phyloP scores from a whole-genome alignment of 148 eudicot species.

The Cornus controversa region DNA sequence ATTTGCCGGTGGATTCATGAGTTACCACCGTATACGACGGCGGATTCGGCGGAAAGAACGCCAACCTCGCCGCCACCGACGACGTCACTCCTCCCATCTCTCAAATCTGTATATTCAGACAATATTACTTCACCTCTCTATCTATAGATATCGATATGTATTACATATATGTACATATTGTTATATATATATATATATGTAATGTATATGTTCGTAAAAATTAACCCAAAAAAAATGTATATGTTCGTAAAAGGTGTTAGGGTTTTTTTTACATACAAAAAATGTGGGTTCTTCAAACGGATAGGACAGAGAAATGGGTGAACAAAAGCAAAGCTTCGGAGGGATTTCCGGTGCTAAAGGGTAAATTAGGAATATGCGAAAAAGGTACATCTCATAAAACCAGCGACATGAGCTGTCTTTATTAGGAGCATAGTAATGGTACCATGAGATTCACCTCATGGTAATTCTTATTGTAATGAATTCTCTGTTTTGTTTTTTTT shows the following conservation, averaged over 20 bases:
- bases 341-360: slow-evolving; percentile 40
- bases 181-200: background rate
- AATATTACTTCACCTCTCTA: background rate
- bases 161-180: no score
- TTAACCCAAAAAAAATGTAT: no score
- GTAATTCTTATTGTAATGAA: no score
- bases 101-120: background rate
- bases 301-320: slow-evolving; percentile 4
- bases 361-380: no score
- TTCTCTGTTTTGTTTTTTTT: no score
- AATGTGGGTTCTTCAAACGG: background rate
- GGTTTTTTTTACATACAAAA: background rate
- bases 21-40: slow-evolving; percentile 53
- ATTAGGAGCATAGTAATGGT: no score
- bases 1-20: slow-evolving; percentile 23
- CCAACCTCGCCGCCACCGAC: slow-evolving; percentile 84
- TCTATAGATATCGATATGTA: background rate
- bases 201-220: background rate
- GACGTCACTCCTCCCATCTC: slow-evolving; percentile 79
- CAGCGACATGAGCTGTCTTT: no score
- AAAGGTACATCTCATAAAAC: no score
- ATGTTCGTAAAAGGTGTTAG: background rate
- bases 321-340: slow-evolving; percentile 12
- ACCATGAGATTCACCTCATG: no score
- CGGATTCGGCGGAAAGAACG: slow-evolving; percentile 79